Evolutionary conservation across 176 grass and related monocot genomes (phyloP), one percentile per base, ranked within the genome.

Genomic region (Ensete ventricosum): DNA sequence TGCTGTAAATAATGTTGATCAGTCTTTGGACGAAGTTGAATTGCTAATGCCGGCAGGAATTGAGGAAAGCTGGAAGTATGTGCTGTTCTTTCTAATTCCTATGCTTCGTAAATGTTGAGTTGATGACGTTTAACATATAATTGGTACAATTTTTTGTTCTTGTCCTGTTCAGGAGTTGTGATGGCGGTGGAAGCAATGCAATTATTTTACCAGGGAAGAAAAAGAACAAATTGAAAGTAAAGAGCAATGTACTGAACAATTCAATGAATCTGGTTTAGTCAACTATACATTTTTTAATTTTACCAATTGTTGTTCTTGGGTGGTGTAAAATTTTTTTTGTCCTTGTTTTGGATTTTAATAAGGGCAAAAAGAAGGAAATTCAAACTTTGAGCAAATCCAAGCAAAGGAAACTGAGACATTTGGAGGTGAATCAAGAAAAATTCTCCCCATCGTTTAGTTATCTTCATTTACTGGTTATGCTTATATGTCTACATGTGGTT

Each of bases 341-440:
- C 81, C 23, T 81, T 55, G 82, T 43, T 17, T 50, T 89, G 84
- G 84, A 73, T 79, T 80, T 59, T 50, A 78, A 92, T 71, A 87
- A 81, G 64, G 71, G 21, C 23, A 86, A 79, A 68, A 81, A 52
- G 43, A 96, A 85, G 67, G 84, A 84, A 78, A 86, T 70, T 57
- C 84, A 60, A 52, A 83, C 80, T 69, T 85, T 94, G 82, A 91
- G 90, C 82, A 99, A 99, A 76, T 87, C 50, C 80, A 93, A 91
- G 71, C 81, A 83, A 11, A 99, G 84, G 75, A 99, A 81, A 60
- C 70, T 93, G 59, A 84, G 86, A 62, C 88, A 89, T 74, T 81
- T 99, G 81, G 86, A 81, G 91, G 96, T 97, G 14, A 55, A 55
- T 34, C 50, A 12, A 4, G 13, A 54, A 25, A 27, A 69, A 9